A percentile compares a stretch with the other conserved stretches of the same genome.
These are phyloP conservation scores for Phytophthora parvispora DNA, from an alignment of 352 stramenopile genomes.

Conservation along the genomic window DNA sequence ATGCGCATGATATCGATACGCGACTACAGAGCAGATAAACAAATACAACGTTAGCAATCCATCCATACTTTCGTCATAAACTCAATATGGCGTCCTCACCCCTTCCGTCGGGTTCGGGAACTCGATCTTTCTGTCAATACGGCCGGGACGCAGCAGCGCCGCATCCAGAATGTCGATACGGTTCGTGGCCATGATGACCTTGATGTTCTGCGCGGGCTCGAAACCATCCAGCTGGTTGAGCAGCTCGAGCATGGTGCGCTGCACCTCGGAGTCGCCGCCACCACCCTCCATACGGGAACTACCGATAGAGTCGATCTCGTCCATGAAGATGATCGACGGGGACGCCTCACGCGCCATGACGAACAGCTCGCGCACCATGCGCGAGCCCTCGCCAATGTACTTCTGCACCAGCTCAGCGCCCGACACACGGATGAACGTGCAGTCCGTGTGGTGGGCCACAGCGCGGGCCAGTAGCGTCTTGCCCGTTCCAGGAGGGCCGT, in stretches of 20 bases:
- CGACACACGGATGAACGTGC: slow-evolving; percentile 99
- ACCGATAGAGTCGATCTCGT: slow-evolving; percentile 99
- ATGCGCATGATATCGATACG: slow-evolving; percentile 99
- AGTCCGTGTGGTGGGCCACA: slow-evolving; percentile 99
- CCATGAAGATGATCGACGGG: slow-evolving; percentile 99
- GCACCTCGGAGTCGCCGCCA: slow-evolving; percentile 98
- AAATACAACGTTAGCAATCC: slow-evolving; percentile 22
- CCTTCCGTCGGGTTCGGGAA: slow-evolving; percentile 99
- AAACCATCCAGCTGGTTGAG: slow-evolving; percentile 99
- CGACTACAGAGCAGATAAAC: slow-evolving; percentile 55
- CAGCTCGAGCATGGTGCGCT: slow-evolving; percentile 99
- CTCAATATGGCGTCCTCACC: slow-evolving; percentile 46
- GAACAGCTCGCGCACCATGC: slow-evolving; percentile 99
- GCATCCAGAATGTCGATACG: slow-evolving; percentile 99
- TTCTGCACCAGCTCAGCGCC: slow-evolving; percentile 99
- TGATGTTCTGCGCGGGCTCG: slow-evolving; percentile 98
- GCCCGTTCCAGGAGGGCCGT: slow-evolving; percentile 98
- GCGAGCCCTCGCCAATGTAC: slow-evolving; percentile 99
- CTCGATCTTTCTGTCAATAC: slow-evolving; percentile 99
- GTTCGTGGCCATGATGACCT: slow-evolving; percentile 99
- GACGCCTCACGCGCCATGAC: slow-evolving; percentile 98
- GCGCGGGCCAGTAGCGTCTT: slow-evolving; percentile 99
- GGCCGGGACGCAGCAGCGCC: slow-evolving; percentile 97
- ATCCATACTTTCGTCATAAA: neutral
- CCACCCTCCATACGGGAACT: slow-evolving; percentile 93